Percentiles rank a stretch among this genome's conserved stretches.
Evolutionary conservation across 2,329 filamentous ascomycete genomes (phyloP).

Genomic region (Rugonectria rugulosa): DNA sequence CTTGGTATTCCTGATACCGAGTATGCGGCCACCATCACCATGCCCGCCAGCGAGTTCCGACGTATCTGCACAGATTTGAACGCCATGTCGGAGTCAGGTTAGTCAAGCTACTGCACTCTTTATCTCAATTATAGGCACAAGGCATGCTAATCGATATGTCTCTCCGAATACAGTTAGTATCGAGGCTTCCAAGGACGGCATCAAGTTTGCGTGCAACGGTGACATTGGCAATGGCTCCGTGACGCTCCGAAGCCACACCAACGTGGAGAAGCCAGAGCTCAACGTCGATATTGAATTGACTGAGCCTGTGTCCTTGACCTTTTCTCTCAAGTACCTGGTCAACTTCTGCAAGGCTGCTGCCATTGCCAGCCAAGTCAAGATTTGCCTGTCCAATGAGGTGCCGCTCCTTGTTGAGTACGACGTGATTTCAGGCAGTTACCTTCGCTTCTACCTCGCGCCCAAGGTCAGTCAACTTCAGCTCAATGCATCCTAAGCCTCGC

Average conservation of each 20-base stretch:
- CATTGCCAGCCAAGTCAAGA: slow-evolving; percentile 82
- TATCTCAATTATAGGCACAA: not conserved
- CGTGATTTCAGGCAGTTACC: slow-evolving; percentile 81
- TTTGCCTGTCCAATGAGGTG: slow-evolving; percentile 95
- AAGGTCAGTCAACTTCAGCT: slow-evolving; percentile 71
- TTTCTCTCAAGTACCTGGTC: slow-evolving; percentile 98
- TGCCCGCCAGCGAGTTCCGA: slow-evolving; percentile 91
- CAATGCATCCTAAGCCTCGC: too few relatives aligned
- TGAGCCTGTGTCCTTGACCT: slow-evolving; percentile 93
- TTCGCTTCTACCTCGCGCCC: slow-evolving; percentile 97
- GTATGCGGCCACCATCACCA: slow-evolving; percentile 87
- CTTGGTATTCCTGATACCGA: slow-evolving; percentile 99
- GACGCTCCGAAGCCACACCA: slow-evolving; percentile 86
- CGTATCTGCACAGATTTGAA: slow-evolving; percentile 93
- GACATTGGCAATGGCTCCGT: slow-evolving; percentile 97
- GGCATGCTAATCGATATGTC: slow-evolving; percentile 17
- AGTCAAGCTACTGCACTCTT: slow-evolving; percentile 41
- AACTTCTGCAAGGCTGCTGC: slow-evolving; percentile 99
- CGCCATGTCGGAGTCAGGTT: slow-evolving; percentile 95
- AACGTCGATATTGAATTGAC: slow-evolving; percentile 89
- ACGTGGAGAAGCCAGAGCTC: slow-evolving; percentile 86
- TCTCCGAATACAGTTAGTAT: slow-evolving; percentile 75
- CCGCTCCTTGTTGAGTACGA: slow-evolving; percentile 94
- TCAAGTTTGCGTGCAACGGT: slow-evolving; percentile 92
- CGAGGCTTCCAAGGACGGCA: slow-evolving; percentile 94